Conservation (phyloP, 352 stramenopile species). For the Phytophthora ohioensis region DNA sequence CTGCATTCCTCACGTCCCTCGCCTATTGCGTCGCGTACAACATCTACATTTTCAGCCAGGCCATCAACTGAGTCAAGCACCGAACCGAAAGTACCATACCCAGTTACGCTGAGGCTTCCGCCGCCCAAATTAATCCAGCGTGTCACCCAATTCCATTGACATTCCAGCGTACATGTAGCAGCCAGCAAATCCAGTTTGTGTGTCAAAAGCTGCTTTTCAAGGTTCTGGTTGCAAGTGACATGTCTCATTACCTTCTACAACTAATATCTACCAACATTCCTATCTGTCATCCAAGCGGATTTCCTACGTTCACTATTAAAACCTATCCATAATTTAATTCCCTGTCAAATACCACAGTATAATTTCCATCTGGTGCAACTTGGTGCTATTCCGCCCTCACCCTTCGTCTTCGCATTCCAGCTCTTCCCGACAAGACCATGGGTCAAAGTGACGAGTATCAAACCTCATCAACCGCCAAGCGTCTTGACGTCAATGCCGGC, state of each 20-base stretch:
- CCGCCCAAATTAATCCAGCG: too few species aligned
- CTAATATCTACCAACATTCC: constrained; percentile 10
- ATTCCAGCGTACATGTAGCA: background rate
- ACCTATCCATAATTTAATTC: background rate
- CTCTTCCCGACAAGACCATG: constrained; percentile 23
- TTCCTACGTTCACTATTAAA: background rate
- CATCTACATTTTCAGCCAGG: constrained; percentile 48
- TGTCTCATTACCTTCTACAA: constrained; percentile 9
- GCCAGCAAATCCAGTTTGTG: constrained; percentile 2
- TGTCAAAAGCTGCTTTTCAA: background rate
- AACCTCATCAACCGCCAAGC: background rate
- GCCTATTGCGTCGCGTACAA: constrained; percentile 63
- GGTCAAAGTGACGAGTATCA: constrained; percentile 8
- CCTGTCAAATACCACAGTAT: background rate
- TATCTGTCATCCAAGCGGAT: background rate
- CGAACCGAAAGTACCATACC: background rate
- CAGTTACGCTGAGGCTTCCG: constrained; percentile 1
- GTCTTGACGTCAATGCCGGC: background rate
- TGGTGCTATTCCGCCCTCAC: constrained; percentile 13
- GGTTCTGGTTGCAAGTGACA: background rate
- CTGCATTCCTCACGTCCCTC: constrained; percentile 50
- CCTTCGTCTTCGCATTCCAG: constrained; percentile 27
- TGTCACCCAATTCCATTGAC: background rate
- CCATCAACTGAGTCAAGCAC: constrained; percentile 30
- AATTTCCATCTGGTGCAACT: background rate